Conservation (phyloP, 2,329 filamentous ascomycete species). For the Neonectria sp. region DNA sequence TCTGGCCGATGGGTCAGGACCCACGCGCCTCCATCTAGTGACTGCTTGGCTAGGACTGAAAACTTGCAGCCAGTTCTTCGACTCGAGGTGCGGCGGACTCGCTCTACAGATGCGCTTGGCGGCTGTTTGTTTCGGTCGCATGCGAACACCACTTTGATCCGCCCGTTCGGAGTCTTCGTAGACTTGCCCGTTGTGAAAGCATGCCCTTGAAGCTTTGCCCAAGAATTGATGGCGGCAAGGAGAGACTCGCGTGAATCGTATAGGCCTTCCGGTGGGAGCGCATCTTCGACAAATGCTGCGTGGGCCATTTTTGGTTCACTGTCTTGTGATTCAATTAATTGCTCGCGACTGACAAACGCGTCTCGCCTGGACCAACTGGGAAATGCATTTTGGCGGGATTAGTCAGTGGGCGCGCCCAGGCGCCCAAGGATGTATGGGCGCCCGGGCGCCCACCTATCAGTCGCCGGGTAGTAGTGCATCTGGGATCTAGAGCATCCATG, state of each 20-base stretch:
- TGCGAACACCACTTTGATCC: constrained; percentile 21
- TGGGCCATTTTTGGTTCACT: constrained; percentile 1
- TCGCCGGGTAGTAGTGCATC: neutral
- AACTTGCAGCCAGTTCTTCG: constrained; percentile 32
- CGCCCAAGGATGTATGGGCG: neutral
- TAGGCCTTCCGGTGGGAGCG: constrained; percentile 22
- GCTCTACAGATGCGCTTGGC: constrained; percentile 33
- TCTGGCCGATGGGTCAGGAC: constrained; percentile 18
- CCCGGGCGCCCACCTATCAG: neutral
- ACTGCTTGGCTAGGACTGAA: constrained; percentile 31
- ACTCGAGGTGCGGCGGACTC: constrained; percentile 21
- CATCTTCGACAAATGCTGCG: constrained; percentile 25
- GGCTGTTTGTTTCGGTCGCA: constrained; percentile 26
- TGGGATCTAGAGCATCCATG: no score
- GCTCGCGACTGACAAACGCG: neutral
- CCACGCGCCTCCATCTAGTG: constrained; percentile 24
- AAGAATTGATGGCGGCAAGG: constrained; percentile 24
- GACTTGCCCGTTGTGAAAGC: constrained; percentile 36
- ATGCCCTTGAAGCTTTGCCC: constrained; percentile 31
- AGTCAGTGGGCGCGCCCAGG: neutral
- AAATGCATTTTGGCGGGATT: no score
- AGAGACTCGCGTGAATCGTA: constrained; percentile 29
- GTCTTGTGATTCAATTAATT: neutral
- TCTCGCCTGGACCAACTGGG: no score
- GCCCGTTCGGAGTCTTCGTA: constrained; percentile 21